Conservation (phyloP, 169 alveolate genomes). For the Perkinsus chesapeaki region DNA sequence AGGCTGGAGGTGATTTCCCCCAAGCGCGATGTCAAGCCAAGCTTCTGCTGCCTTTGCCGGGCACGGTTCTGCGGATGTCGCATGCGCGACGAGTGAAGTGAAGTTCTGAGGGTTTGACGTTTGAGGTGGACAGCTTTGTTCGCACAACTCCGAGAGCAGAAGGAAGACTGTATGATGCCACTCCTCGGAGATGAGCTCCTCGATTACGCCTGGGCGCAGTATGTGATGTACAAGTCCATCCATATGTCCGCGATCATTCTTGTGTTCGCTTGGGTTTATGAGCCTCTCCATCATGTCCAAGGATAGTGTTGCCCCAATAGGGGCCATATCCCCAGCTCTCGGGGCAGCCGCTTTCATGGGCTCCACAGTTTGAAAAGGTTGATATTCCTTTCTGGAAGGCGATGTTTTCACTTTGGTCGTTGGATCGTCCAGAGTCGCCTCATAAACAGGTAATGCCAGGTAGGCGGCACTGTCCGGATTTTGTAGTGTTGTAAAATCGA, state of each 20-base stretch:
- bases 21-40: background rate
- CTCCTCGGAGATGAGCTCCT: background rate
- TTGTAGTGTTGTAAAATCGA: background rate
- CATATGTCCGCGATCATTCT: background rate
- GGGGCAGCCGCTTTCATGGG: background rate
- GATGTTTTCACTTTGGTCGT: background rate
- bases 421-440: background rate
- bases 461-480: background rate
- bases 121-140: background rate
- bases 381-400: background rate
- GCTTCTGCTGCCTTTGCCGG: background rate
- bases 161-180: background rate
- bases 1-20: background rate
- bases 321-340: background rate
- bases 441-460: background rate
- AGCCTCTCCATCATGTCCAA: background rate
- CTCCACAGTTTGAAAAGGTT: background rate
- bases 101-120: background rate
- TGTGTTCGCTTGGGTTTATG: background rate
- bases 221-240: background rate
- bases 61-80: background rate
- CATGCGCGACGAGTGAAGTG: background rate
- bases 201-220: background rate
- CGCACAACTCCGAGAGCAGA: background rate
- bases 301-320: background rate